Evolutionary conservation across 2,329 filamentous ascomycete genomes (phyloP).

Genomic region (Penicillium oxalicum): DNA sequence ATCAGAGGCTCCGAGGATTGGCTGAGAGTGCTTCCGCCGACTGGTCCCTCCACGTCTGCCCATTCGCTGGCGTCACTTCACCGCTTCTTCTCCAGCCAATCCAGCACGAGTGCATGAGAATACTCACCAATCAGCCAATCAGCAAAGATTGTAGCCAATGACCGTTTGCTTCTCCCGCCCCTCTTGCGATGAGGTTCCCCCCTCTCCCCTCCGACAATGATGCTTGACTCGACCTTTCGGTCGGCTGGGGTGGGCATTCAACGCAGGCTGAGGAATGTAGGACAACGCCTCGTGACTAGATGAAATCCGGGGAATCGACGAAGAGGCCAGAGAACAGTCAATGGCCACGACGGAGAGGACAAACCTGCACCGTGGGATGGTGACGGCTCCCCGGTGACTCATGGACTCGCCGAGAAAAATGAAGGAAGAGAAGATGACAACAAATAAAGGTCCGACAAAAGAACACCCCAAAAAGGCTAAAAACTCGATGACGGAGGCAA

Average conservation of each 20-base stretch:
- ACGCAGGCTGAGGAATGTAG: no score
- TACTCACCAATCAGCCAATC: conserved; percentile 4
- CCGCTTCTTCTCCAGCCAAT: conserved; percentile 25
- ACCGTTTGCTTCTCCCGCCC: not conserved
- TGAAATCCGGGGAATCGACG: not conserved
- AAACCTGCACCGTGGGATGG: no score
- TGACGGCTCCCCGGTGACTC: not conserved
- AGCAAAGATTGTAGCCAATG: not conserved
- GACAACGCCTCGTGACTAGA: no score
- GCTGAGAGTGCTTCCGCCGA: conserved; percentile 1
- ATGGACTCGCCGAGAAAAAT: not conserved
- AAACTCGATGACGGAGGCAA: conserved; percentile 2
- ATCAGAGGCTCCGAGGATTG: conserved; percentile 25
- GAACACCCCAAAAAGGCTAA: not conserved
- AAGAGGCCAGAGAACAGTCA: not conserved
- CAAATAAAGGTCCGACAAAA: not conserved
- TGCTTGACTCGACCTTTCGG: no score
- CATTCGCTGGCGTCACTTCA: conserved; percentile 28
- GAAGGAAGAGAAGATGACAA: not conserved
- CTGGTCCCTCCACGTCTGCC: conserved; percentile 7
- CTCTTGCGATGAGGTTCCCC: no score
- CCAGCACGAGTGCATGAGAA: conserved; percentile 6
- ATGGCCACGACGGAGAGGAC: not conserved
- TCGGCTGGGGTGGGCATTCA: no score
- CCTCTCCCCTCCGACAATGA: no score